Conservation (phyloP, 2,329 filamentous ascomycete species). For the Colletotrichum melonis region DNA sequence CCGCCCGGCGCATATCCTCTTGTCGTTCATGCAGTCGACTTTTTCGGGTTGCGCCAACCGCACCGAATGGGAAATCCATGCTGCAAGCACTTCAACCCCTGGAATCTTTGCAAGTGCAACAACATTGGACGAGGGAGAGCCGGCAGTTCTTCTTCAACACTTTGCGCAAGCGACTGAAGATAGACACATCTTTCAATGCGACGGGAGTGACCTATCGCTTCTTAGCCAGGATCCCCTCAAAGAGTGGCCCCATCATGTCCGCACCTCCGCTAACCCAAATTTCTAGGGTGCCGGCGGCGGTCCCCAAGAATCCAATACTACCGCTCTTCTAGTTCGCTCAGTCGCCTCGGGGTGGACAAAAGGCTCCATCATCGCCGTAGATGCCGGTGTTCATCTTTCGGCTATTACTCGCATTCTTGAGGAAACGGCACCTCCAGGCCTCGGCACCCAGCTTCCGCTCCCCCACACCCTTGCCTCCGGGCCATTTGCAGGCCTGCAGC, state of each 20-base stretch:
- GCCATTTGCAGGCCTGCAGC: slow-evolving; percentile 82
- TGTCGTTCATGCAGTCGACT: slow-evolving; percentile 26
- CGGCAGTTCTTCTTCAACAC: background rate
- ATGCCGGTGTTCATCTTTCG: slow-evolving; percentile 90
- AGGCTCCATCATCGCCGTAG: slow-evolving; percentile 89
- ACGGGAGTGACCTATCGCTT: background rate
- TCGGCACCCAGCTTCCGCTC: slow-evolving; percentile 50
- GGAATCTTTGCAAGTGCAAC: slow-evolving; percentile 14
- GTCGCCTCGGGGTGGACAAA: slow-evolving; percentile 81
- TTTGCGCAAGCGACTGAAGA: background rate
- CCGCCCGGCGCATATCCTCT: slow-evolving; percentile 16
- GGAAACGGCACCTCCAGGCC: slow-evolving; percentile 53
- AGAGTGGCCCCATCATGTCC: background rate
- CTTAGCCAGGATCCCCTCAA: background rate
- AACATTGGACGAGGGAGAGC: background rate
- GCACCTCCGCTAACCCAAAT: slow-evolving; percentile 9
- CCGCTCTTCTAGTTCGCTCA: slow-evolving; percentile 89
- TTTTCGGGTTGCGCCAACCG: slow-evolving; percentile 10
- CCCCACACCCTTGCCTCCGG: slow-evolving; percentile 72
- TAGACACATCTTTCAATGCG: background rate
- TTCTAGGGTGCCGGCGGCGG: slow-evolving; percentile 87
- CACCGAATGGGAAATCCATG: slow-evolving; percentile 20
- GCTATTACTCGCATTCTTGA: slow-evolving; percentile 86
- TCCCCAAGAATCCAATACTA: slow-evolving; percentile 89
- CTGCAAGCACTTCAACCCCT: slow-evolving; percentile 15